phyloP scores from a whole-genome alignment of 163 green algal genomes.

The Chlorella variabilis region DNA sequence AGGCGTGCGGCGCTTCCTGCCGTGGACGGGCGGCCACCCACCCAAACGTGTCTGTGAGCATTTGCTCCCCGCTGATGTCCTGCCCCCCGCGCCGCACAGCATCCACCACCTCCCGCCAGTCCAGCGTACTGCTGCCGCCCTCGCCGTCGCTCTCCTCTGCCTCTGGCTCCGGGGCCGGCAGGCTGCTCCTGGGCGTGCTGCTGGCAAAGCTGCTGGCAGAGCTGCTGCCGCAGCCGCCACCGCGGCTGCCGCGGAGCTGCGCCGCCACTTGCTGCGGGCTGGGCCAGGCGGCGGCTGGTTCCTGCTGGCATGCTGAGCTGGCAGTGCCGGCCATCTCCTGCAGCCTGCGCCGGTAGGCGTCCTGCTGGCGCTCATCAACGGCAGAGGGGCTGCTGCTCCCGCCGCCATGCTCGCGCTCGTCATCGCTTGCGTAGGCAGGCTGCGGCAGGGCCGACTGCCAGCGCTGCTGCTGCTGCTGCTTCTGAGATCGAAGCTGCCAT shows the following conservation, averaged over 20 bases:
- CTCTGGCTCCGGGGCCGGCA: background rate
- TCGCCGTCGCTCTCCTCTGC: background rate
- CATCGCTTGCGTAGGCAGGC: background rate
- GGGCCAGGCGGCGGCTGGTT: background rate
- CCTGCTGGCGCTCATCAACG: background rate
- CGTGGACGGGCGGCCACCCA: no score
- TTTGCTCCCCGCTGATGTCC: conserved; percentile 41
- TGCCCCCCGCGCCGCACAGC: conserved; percentile 27
- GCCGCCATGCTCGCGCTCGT: background rate
- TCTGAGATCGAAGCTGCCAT: background rate
- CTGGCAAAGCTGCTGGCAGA: background rate
- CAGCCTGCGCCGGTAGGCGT: background rate
- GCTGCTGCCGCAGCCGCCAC: background rate
- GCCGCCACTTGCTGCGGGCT: conserved; percentile 11
- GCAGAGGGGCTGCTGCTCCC: no score
- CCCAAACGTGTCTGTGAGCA: conserved; percentile 82
- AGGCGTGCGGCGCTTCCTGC: no score
- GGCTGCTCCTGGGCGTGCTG: background rate
- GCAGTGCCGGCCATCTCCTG: background rate
- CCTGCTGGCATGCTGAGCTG: background rate
- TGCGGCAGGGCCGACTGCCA: conserved; percentile 8
- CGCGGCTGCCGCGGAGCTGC: background rate
- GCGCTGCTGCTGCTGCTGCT: background rate
- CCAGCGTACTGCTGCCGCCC: conserved; percentile 39
- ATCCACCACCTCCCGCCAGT: conserved; percentile 70